Evolutionary conservation across 805 yeast species (phyloP).

Genomic region (Cyberlindnera mrakii): DNA sequence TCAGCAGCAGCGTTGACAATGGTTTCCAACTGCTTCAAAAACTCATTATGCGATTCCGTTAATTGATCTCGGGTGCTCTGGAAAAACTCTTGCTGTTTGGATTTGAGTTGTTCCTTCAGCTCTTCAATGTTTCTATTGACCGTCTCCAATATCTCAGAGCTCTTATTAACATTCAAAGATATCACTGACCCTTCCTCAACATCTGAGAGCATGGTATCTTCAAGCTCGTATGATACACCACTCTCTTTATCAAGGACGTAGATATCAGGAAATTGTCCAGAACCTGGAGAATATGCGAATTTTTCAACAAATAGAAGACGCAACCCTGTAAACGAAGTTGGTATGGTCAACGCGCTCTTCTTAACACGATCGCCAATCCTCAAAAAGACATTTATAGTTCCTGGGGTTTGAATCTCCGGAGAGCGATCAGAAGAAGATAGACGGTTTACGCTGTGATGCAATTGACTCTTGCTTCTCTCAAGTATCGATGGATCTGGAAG

Average conservation of each 20-base stretch:
- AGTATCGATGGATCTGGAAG: constrained; percentile 20
- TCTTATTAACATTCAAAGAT: constrained; percentile 45
- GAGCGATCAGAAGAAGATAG: neutral
- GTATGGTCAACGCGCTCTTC: constrained; percentile 33
- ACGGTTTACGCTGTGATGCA: constrained; percentile 9
- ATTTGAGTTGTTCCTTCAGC: constrained; percentile 10
- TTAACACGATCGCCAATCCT: constrained; percentile 48
- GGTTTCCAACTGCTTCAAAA: constrained; percentile 14
- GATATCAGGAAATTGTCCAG: constrained; percentile 69
- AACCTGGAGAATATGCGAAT: constrained; percentile 76
- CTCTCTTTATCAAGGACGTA: constrained; percentile 58
- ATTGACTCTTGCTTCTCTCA: constrained; percentile 13
- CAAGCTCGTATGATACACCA: constrained; percentile 72
- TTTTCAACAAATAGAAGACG: constrained; percentile 78
- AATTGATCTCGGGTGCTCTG: constrained; percentile 18
- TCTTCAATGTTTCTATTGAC: constrained; percentile 15
- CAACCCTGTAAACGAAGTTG: constrained; percentile 36
- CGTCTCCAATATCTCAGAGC: constrained; percentile 11
- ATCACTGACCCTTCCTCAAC: constrained; percentile 55
- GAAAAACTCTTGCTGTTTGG: constrained; percentile 10
- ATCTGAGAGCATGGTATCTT: constrained; percentile 56
- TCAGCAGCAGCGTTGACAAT: constrained; percentile 6
- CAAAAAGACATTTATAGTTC: constrained; percentile 34
- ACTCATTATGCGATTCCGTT: constrained; percentile 19
- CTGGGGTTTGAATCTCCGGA: neutral